Evolutionary conservation across 148 eudicot species (phyloP).

Genomic region (Camellia sinensis): DNA sequence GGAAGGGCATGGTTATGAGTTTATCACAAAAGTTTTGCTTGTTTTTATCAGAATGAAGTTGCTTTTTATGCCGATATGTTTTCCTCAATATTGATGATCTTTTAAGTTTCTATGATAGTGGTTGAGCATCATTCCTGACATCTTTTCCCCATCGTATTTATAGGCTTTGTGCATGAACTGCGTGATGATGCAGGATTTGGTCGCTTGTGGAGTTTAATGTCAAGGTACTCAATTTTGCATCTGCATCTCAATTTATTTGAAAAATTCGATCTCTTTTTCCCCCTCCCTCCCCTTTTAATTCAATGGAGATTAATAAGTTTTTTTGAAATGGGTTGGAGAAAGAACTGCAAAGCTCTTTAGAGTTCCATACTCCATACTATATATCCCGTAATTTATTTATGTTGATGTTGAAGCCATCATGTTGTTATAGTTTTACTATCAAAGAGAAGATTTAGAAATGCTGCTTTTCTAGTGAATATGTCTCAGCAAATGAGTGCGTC

Average conservation of each 20-base stretch:
- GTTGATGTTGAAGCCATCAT: neutral
- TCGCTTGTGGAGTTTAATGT: constrained; percentile 88
- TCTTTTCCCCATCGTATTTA: constrained; percentile 12
- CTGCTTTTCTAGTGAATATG: neutral
- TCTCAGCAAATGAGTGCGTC: neutral
- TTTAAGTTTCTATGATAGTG: neutral
- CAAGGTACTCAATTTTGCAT: constrained; percentile 54
- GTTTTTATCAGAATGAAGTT: constrained; percentile 7
- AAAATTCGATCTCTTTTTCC: neutral
- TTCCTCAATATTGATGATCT: neutral
- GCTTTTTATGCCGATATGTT: neutral
- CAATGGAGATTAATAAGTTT: neutral
- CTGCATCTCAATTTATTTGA: neutral
- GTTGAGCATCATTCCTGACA: constrained; percentile 2
- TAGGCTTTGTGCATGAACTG: constrained; percentile 71
- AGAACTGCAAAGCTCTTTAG: neutral
- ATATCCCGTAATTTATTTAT: neutral
- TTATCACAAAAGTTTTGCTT: neutral
- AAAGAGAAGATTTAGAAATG: neutral
- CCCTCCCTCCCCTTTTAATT: neutral
- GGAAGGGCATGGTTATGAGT: neutral
- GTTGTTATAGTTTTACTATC: neutral
- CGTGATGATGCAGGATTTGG: constrained; percentile 87
- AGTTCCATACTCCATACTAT: neutral
- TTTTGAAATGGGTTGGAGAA: neutral